Conservation (phyloP, 805 yeast genomes). For the Candida ortonii region DNA sequence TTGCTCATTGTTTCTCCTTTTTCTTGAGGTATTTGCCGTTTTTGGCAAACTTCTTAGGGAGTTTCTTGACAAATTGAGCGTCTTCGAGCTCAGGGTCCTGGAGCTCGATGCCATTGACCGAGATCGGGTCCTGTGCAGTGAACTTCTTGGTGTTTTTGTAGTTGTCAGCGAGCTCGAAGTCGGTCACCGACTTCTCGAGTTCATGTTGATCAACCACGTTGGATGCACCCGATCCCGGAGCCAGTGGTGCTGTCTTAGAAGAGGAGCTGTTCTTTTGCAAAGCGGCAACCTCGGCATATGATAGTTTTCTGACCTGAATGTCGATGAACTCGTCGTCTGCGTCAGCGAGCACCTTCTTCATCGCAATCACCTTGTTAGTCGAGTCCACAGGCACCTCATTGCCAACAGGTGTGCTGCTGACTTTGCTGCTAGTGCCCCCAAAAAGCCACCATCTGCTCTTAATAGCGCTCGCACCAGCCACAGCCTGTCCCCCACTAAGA, state of each 20-base stretch:
- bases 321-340: slow-evolving; percentile 38
- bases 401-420: neutral
- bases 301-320: slow-evolving; percentile 44
- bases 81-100: slow-evolving; percentile 8
- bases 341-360: slow-evolving; percentile 26
- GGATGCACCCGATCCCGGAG: neutral
- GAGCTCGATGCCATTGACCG: slow-evolving; percentile 2
- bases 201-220: slow-evolving; percentile 32
- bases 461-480: slow-evolving; percentile 9
- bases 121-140: slow-evolving; percentile 1
- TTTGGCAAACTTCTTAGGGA: slow-evolving; percentile 20
- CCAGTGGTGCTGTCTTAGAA: neutral
- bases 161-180: slow-evolving; percentile 29
- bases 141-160: slow-evolving; percentile 18
- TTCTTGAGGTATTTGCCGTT: slow-evolving; percentile 20
- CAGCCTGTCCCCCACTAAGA: slow-evolving; percentile 2
- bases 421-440: slow-evolving; percentile 5
- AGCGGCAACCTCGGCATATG: slow-evolving; percentile 54
- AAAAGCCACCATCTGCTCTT: slow-evolving; percentile 21
- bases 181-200: slow-evolving; percentile 33
- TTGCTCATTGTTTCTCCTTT: no score
- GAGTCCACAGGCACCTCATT: slow-evolving; percentile 11
- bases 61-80: slow-evolving; percentile 8
- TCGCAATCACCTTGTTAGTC: slow-evolving; percentile 31
- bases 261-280: slow-evolving; percentile 17